Base-by-base conservation (phyloP, 2,329 filamentous ascomycete genomes). In the Biscogniauxia mediterranea region DNA sequence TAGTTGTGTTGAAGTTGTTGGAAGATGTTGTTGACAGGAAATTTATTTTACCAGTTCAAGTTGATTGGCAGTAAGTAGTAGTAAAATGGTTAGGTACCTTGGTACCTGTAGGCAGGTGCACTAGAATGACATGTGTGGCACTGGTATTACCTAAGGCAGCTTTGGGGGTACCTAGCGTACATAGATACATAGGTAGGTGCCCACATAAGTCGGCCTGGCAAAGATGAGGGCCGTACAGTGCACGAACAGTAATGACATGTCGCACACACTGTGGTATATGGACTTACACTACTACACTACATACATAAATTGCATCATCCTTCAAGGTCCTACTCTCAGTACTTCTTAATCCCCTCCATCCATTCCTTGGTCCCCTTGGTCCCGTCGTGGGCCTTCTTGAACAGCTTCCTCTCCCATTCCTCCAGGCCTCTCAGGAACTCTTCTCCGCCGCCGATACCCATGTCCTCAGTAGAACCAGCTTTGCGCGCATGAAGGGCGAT, bases 401-500 rank as follows among this genome's bases (percentile, higher is more conserved):
- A 94, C 65, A 94, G 67, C 62, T 83, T 84, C 68, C 93, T 84
- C 79, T 99, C 95, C 76, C 88, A 93, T 79, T 98, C 93, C 71
- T 98, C 95, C 59, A 99, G 76, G 0, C 93, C 93, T 28, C 91
- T 83, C 69, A 97, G 79, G 69, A 98, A 98, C 68, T 97, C 93
- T 60, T 88, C 88, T 1, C 88, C 80, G 26, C 68, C 80, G 55
- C 86, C 85, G 2, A 84, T 72, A 76, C 85, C 78, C 79, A 85
- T 77, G 13, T 83, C 78, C 26, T 71, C 77, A 11, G 89, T 89
- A 15, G 89, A 89, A 9, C 89, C 87, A 3, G 90, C 89, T 76
- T 97, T 97, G 68, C 93, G 87, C 2, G 93, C 94, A 73, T 97
- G 92, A 72, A 98, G 86, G 5, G 91, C 91, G 56, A 98, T 91